Evolutionary conservation across 768 basidiomycete species (phyloP).

Genomic region (Rhodosporidiobolus sp.): DNA sequence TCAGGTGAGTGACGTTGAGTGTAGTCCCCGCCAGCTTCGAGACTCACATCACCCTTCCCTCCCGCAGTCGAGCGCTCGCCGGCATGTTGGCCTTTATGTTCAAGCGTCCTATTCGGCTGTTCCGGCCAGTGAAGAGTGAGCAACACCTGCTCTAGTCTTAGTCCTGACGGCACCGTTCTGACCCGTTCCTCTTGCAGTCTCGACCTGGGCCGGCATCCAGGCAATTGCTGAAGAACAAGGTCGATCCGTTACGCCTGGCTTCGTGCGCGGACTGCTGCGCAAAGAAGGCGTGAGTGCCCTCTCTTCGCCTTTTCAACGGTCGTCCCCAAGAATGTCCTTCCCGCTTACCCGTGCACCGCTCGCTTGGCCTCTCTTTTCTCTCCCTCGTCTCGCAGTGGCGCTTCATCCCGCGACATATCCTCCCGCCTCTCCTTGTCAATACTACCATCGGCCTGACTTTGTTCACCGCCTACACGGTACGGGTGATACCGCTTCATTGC

Average conservation of each 20-base stretch:
- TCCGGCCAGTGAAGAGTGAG: conserved; percentile 39
- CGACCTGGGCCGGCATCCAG: conserved; percentile 38
- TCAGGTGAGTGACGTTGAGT: no score
- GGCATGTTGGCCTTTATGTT: conserved; percentile 38
- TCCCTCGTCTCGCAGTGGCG: conserved; percentile 19
- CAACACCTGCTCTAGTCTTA: neutral
- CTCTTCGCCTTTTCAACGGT: neutral
- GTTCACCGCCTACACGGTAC: conserved; percentile 37
- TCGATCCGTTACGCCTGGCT: conserved; percentile 11
- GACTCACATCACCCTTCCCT: no score
- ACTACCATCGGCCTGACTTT: conserved; percentile 40
- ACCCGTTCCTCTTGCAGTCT: conserved; percentile 6
- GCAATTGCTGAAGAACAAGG: conserved; percentile 39
- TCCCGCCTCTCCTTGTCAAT: conserved; percentile 40
- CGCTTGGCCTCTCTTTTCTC: no score
- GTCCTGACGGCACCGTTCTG: no score
- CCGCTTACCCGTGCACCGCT: no score
- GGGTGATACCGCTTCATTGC: neutral
- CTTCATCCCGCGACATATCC: conserved; percentile 34
- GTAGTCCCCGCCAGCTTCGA: no score
- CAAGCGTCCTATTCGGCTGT: conserved; percentile 36
- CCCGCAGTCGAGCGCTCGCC: conserved; percentile 10
- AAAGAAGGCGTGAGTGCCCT: conserved; percentile 22
- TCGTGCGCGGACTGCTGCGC: conserved; percentile 21
- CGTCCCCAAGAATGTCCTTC: no score